Evolutionary conservation across 495 filamentous ascomycete species (phyloP), one percentile per base, ranked within the genome.

Genomic region (Echria macrotheca): DNA sequence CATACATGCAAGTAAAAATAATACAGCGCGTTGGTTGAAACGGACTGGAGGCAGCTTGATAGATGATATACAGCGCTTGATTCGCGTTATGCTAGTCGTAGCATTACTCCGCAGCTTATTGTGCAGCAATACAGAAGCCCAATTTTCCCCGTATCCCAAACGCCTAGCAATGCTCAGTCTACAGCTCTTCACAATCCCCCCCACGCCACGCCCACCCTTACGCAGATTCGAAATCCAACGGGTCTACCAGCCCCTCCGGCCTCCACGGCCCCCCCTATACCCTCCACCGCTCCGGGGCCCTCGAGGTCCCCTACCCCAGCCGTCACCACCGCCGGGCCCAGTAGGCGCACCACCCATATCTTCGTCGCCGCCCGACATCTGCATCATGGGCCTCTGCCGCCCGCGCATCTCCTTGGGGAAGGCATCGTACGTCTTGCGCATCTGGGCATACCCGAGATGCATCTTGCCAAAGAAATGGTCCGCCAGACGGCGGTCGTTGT

Each of bases 401-500:
- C 50, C 69, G 47, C 86, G 82, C 50, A 95, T 71, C 64, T 98
- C 93, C 67, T 87, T 87, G 47, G 84, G 84, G 47, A 98, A 77
- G n/a, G 76, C 71, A 54, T 95, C 93, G 57, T 75, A 86, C 10
- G 86, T 89, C 74, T 87, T 93, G 53, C 93, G 80, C 93, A 98
- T 98, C 70, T 95, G 87, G 26, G 93, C 91, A 64, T 96, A 98
- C 0, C 93, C 93, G 60, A 98, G 73, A 61, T 98, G 93, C 94
- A 98, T 97, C 74, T 98, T 98, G 24, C 93, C 93, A 65, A 95
- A 97, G 67, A 98, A 98, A 60, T 98, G 93, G 65, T 98, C 93
- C 22, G 93, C 93, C 66, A 98, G 61, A 23, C 93, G 74, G 15
- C 93, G 78, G 61, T 98, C 93, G 59, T 98, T 98, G 62, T 98